phyloP scores from a whole-genome alignment of 305 asterid species.

The Stenogyne calaminthoides region DNA sequence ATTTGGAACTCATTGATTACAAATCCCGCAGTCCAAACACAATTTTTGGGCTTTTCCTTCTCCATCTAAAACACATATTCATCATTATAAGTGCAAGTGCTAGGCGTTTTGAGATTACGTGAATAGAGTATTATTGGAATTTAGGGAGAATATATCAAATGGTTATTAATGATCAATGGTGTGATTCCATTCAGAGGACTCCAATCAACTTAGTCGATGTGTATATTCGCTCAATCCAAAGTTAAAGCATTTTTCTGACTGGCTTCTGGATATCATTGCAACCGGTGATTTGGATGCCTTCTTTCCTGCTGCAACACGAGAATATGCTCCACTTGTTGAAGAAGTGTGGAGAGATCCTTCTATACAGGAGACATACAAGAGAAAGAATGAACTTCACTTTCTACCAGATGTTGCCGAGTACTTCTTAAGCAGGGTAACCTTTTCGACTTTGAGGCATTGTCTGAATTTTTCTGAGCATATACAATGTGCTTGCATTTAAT shows the following conservation, averaged over 20 bases:
- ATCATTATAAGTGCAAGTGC: not conserved
- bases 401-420: conserved; percentile 81
- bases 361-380: conserved; percentile 75
- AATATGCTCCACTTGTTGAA: conserved; percentile 85
- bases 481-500: not conserved
- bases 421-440: conserved; percentile 73
- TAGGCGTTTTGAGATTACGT: not conserved
- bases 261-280: conserved; percentile 84
- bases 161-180: not conserved
- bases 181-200: conserved; percentile 41
- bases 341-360: conserved; percentile 86
- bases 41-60: not conserved
- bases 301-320: conserved; percentile 91
- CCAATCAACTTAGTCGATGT: conserved; percentile 46
- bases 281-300: conserved; percentile 85
- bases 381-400: conserved; percentile 77
- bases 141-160: not conserved
- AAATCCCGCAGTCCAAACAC: not conserved
- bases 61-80: not conserved
- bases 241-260: conserved; percentile 75
- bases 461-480: conserved; percentile 2
- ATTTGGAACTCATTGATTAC: not conserved
- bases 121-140: not conserved
- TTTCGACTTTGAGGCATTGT: conserved; percentile 12
- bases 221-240: conserved; percentile 69